phyloP scores from a whole-genome alignment of 805 yeast species.

The Candida insectorum region DNA sequence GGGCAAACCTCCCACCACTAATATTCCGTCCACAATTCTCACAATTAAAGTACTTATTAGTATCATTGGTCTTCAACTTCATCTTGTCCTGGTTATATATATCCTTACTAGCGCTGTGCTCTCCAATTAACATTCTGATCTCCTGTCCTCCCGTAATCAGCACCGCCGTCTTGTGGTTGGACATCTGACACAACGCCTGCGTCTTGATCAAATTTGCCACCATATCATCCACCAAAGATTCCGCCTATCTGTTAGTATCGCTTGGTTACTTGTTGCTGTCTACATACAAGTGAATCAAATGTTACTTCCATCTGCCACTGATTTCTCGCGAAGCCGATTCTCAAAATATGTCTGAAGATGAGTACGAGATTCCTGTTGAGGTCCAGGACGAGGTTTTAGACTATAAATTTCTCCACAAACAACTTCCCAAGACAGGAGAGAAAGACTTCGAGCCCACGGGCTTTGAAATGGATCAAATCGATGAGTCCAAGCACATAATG shows the following conservation, averaged over 20 bases:
- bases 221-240: conserved; percentile 34
- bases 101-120: conserved; percentile 28
- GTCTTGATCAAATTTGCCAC: conserved; percentile 29
- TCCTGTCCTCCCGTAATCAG: conserved; percentile 7
- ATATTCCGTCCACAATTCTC: conserved; percentile 79
- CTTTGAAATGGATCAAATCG: conserved; percentile 46
- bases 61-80: conserved; percentile 42
- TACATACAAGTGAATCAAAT: conserved; percentile 13
- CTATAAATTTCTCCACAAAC: conserved; percentile 22
- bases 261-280: background rate
- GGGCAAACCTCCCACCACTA: conserved; percentile 90
- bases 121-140: conserved; percentile 13
- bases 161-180: conserved; percentile 20
- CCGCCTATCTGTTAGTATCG: conserved; percentile 27
- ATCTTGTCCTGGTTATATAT: conserved; percentile 50
- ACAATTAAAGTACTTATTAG: conserved; percentile 67
- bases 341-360: background rate
- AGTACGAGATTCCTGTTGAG: conserved; percentile 4
- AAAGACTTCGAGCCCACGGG: conserved; percentile 80
- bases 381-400: conserved; percentile 31
- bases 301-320: conserved; percentile 10
- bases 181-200: conserved; percentile 22
- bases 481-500: conserved; percentile 65
- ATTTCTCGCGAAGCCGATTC: background rate
- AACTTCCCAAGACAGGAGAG: conserved; percentile 70